Percentiles rank a stretch among this genome's conserved stretches.
Conservation (phyloP, 345 rosid species). For the Syzygium grande region DNA sequence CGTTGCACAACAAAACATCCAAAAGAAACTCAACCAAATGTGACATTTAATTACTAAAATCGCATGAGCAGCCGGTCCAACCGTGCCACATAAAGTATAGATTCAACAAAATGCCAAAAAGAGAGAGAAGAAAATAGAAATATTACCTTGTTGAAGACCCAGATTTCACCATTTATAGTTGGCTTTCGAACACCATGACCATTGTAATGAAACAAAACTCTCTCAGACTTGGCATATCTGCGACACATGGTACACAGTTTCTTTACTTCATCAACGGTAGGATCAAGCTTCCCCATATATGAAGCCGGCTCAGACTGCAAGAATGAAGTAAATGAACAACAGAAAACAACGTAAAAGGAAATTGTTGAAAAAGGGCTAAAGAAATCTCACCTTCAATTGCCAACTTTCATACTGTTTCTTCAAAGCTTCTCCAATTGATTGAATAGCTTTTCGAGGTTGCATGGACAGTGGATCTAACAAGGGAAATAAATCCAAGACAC, state of each 20-base stretch:
- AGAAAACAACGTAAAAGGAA: conserved; percentile 15
- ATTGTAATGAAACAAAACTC: conserved; percentile 96
- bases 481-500: neutral
- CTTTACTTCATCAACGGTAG: conserved; percentile 86
- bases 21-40: conserved; percentile 3
- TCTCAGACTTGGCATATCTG: conserved; percentile 78
- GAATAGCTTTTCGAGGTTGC: conserved; percentile 93
- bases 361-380: conserved; percentile 54
- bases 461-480: conserved; percentile 90
- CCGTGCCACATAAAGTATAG: neutral
- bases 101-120: neutral
- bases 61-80: neutral
- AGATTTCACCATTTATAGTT: conserved; percentile 93
- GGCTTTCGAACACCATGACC: conserved; percentile 99
- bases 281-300: conserved; percentile 79
- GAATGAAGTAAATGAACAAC: neutral
- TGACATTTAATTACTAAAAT: neutral
- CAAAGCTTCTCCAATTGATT: conserved; percentile 77
- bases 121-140: neutral
- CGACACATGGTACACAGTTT: conserved; percentile 89
- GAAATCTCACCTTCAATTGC: conserved; percentile 82
- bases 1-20: neutral
- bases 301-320: conserved; percentile 57
- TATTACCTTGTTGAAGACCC: conserved; percentile 94
- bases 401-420: conserved; percentile 94